Percentiles rank a stretch among this genome's conserved stretches.
Evolutionary conservation across 2,329 filamentous ascomycete genomes (phyloP).

Genomic region (Cryphonectria radicalis): DNA sequence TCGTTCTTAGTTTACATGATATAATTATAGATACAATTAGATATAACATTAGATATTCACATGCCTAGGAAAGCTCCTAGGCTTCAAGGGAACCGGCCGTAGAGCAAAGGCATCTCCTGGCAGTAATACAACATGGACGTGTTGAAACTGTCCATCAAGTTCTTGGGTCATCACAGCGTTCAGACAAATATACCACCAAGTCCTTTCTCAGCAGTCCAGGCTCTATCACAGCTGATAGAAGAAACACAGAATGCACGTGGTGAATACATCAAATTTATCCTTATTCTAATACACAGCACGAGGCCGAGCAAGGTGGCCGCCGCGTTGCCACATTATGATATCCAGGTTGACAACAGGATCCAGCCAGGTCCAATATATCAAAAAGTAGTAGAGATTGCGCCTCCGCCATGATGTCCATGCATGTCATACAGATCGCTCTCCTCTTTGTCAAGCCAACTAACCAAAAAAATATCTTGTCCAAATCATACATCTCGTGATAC

Average conservation of each 20-base stretch:
- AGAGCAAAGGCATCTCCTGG: background rate
- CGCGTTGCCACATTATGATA: background rate
- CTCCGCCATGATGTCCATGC: slow-evolving; percentile 6
- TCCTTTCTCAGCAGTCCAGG: background rate
- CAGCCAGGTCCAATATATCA: background rate
- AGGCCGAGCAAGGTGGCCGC: background rate
- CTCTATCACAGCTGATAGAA: background rate
- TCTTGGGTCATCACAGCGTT: background rate
- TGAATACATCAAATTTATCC: background rate
- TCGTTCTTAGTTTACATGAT: background rate
- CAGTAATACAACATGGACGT: background rate
- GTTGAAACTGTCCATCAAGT: background rate
- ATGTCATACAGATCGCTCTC: background rate
- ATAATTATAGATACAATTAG: background rate
- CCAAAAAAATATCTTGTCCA: background rate
- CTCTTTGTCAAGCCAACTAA: background rate
- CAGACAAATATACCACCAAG: background rate
- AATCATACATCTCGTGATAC: slow-evolving; percentile 7
- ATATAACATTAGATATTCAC: background rate
- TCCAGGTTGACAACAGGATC: slow-evolving; percentile 26
- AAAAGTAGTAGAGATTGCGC: slow-evolving; percentile 1
- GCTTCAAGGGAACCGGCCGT: too few species aligned
- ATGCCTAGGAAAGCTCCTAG: background rate
- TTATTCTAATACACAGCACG: background rate
- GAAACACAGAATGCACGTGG: background rate